Percentiles rank a stretch among this genome's conserved stretches.
Evolutionary conservation across 805 yeast genomes (phyloP).

Genomic region (Wickerhamiella bombiphila): DNA sequence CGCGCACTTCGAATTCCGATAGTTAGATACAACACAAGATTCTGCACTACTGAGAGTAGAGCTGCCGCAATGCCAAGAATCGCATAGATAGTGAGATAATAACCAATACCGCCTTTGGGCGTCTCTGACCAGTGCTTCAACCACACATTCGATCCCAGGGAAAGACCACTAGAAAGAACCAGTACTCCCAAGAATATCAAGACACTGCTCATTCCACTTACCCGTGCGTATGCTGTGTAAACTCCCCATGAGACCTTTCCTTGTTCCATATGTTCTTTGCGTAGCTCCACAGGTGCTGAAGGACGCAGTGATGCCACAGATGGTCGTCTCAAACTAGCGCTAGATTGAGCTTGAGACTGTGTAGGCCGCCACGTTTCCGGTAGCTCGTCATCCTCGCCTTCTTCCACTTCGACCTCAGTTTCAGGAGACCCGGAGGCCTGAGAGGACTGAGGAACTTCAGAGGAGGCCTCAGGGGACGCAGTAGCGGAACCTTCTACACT

Average conservation of each 20-base stretch:
- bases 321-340: constrained; percentile 37
- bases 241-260: constrained; percentile 88
- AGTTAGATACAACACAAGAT: constrained; percentile 29
- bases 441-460: background rate
- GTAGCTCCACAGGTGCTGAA: constrained; percentile 18
- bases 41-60: constrained; percentile 44
- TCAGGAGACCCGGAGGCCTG: background rate
- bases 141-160: constrained; percentile 75
- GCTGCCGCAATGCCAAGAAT: constrained; percentile 60
- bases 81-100: constrained; percentile 62
- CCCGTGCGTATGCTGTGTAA: constrained; percentile 68
- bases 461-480: background rate
- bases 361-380: background rate
- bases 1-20: constrained; percentile 64
- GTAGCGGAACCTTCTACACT: background rate
- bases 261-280: constrained; percentile 71
- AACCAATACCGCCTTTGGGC: constrained; percentile 54
- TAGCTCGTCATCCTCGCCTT: background rate
- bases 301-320: constrained; percentile 41
- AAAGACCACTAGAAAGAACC: constrained; percentile 41
- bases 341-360: background rate
- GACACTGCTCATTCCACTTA: constrained; percentile 65
- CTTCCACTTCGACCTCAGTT: background rate
- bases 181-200: constrained; percentile 39
- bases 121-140: constrained; percentile 94